These are phyloP conservation scores for Tuber aestivum DNA, from an alignment of 495 filamentous ascomycete species.

Conservation along the genomic window DNA sequence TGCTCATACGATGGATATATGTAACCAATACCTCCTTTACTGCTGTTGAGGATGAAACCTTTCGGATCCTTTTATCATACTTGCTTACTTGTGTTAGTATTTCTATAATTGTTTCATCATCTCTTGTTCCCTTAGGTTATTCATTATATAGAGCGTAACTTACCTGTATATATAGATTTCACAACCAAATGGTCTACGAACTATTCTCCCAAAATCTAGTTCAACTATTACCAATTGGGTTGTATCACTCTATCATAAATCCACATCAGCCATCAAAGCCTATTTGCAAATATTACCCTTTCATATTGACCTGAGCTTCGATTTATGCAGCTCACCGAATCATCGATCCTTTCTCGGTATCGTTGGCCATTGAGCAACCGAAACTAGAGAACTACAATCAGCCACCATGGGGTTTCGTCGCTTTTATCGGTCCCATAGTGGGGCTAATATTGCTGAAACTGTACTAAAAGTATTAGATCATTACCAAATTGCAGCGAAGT, in stretches of 20 bases:
- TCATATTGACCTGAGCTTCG: not conserved
- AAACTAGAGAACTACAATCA: not conserved
- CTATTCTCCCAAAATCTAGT: not conserved
- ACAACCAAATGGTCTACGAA: not conserved
- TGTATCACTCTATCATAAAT: not conserved
- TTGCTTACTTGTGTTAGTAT: not conserved
- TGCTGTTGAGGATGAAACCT: not conserved
- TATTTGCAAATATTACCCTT: not conserved
- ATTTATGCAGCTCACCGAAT: conserved; percentile 10
- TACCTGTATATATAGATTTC: not conserved
- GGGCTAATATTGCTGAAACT: not conserved
- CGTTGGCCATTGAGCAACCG: not conserved
- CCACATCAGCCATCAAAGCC: not conserved
- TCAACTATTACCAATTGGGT: not conserved
- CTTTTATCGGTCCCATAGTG: not conserved
- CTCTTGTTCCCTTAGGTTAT: not conserved
- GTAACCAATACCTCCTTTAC: not conserved
- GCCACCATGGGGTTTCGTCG: not conserved
- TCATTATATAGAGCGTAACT: not conserved
- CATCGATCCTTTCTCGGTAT: not conserved
- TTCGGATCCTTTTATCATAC: not conserved
- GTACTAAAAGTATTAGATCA: not conserved
- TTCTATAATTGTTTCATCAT: not conserved
- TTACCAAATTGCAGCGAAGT: not conserved
- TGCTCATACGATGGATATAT: not conserved